Conservation (phyloP, 768 basidiomycete genomes). For the Lactarius tabidus region DNA sequence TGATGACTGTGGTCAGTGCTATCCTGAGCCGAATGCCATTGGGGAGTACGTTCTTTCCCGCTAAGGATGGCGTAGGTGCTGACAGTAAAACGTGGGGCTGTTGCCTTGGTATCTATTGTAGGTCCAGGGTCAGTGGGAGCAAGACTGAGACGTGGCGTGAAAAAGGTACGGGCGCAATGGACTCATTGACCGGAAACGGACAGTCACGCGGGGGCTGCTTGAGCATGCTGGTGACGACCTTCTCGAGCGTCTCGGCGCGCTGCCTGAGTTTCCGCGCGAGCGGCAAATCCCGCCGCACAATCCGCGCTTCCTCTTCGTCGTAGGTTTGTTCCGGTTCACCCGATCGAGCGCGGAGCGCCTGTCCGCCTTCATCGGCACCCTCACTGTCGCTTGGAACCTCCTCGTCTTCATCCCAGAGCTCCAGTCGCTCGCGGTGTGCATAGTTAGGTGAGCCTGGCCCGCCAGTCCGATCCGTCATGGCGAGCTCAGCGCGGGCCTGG, state of each 20-base stretch:
- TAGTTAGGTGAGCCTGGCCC: constrained; percentile 59
- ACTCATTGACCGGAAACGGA: constrained; percentile 52
- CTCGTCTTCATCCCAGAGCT: constrained; percentile 74
- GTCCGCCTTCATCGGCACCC: constrained; percentile 33
- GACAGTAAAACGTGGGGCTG: constrained; percentile 33
- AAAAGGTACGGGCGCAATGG: constrained; percentile 37
- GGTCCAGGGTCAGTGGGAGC: background rate
- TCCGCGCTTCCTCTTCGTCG: constrained; percentile 54
- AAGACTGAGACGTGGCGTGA: background rate
- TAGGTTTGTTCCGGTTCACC: constrained; percentile 46
- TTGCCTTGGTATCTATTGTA: constrained; percentile 46
- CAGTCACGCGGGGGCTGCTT: constrained; percentile 69
- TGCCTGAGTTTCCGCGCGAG: constrained; percentile 63
- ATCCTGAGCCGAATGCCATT: constrained; percentile 79
- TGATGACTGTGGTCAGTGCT: constrained; percentile 70
- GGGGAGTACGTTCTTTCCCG: constrained; percentile 60
- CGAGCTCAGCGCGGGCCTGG: constrained; percentile 80
- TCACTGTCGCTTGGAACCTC: constrained; percentile 65
- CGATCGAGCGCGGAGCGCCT: constrained; percentile 44
- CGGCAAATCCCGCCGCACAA: constrained; percentile 53
- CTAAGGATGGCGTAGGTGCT: constrained; percentile 23
- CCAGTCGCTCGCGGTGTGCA: constrained; percentile 61
- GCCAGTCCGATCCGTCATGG: constrained; percentile 79
- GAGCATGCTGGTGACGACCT: constrained; percentile 77
- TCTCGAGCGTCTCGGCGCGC: constrained; percentile 78